phyloP scores from a whole-genome alignment of 2,329 filamentous ascomycete genomes.

The Cladosporium colombiae region DNA sequence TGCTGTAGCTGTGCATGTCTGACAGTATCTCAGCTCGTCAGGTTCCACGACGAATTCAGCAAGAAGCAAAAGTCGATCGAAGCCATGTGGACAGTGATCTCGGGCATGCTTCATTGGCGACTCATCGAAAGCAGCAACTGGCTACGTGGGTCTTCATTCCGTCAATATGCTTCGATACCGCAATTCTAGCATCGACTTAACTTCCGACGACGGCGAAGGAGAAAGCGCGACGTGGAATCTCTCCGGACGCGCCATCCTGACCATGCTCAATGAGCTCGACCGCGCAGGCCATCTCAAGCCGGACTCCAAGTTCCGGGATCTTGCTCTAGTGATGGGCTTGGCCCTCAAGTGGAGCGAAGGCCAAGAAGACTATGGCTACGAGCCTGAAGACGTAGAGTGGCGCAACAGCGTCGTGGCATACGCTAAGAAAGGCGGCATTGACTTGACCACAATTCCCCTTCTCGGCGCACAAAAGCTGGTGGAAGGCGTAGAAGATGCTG shows the following conservation, averaged over 20 bases:
- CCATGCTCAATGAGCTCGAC: conserved; percentile 24
- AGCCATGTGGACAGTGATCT: conserved; percentile 20
- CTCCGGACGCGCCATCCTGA: conserved; percentile 23
- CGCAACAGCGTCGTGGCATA: conserved; percentile 23
- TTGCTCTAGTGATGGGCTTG: conserved; percentile 24
- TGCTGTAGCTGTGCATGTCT: not conserved
- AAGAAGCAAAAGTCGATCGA: conserved; percentile 23
- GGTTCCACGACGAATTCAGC: conserved; percentile 20
- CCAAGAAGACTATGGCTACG: not conserved
- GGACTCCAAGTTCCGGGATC: conserved; percentile 24
- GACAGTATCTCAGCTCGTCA: conserved; percentile 15
- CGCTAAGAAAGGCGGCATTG: conserved; percentile 23
- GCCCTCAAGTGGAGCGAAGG: conserved; percentile 1
- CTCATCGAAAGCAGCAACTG: conserved; percentile 23
- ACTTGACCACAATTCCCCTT: conserved; percentile 4
- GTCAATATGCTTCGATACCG: not conserved
- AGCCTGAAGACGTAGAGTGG: conserved; percentile 16
- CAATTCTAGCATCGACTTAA: not conserved
- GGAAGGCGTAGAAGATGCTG: not conserved
- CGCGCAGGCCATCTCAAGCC: conserved; percentile 21
- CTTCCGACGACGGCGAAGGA: not conserved
- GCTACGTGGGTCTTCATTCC: not conserved
- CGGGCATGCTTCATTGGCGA: conserved; percentile 21
- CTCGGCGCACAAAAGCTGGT: not conserved
- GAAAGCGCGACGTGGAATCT: not conserved